Evolutionary conservation across 306 rosid genomes (phyloP), one percentile per base, ranked within the genome.

Genomic region (Prunus armeniaca): DNA sequence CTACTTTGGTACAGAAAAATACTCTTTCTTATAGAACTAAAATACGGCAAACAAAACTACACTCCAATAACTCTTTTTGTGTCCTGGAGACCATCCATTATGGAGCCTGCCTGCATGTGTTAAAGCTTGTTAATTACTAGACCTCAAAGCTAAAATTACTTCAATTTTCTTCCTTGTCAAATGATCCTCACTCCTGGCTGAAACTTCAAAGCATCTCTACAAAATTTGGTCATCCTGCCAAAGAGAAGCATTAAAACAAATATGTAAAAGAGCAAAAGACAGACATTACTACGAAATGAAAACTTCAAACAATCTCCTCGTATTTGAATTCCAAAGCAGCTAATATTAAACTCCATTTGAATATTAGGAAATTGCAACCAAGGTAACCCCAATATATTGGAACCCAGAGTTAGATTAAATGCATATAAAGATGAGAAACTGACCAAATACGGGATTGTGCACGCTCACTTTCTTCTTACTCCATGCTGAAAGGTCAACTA

Each of bases 391-490:
- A 3, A 4, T 47, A 52, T 52, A 18, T 52, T 52, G 10, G 20
- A 18, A 56, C 62, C 13, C 62, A 20, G 2, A 56, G 3, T 2
- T 9, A 13, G 17, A 56, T 3, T 56, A 20, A 19, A 19, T 56
- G 62, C 14, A 56, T 56, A 10, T 28, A 20, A 56, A 60, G 3
- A 60, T 22, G 5, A 24, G 3, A 2, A 60, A 60, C 34, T 60
- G 13, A 55, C 61, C 4, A 10, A n/a, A 7, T 55, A 55, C 2
- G 12, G 61, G 12, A n/a, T 19, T 55, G 27, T n/a, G 4, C 27
- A 9, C 27, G 89, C 70, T 91, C 93, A 1, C 89, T 91, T 1
- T 93, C 93, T 78, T 91, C 93, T 86, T 91, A 86, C 87, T 88
- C 90, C 4, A 7, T 6, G 27, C 13, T 46, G 51, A 46, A 46